These are phyloP conservation scores for Cupressus sempervirens DNA, from an alignment of 75 land plant species.

Conservation along the genomic window DNA sequence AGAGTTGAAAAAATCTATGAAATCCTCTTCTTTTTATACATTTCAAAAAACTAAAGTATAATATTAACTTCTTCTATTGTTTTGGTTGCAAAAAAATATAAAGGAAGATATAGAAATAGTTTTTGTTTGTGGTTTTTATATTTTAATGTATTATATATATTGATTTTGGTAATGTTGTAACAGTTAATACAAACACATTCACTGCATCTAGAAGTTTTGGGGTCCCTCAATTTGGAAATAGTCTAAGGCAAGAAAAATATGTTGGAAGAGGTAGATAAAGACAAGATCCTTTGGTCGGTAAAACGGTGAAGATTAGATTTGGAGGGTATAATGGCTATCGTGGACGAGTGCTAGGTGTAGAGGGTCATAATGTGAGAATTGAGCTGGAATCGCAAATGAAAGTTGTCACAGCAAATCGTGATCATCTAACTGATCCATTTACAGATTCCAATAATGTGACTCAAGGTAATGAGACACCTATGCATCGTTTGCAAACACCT, in stretches of 20 bases:
- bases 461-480: constrained; percentile 84
- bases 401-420: constrained; percentile 58
- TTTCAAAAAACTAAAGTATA: no score
- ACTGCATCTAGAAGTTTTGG: neutral
- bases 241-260: constrained; percentile 44
- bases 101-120: no score
- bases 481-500: constrained; percentile 92
- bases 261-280: constrained; percentile 60
- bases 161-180: neutral
- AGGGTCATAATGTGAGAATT: constrained; percentile 55
- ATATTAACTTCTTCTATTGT: no score
- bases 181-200: neutral
- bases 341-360: constrained; percentile 75
- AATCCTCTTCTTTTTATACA: no score
- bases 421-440: constrained; percentile 39
- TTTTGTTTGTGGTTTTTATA: neutral
- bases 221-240: neutral
- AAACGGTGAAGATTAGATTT: constrained; percentile 59
- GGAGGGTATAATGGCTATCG: constrained; percentile 91
- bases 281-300: constrained; percentile 69
- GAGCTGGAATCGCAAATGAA: constrained; percentile 95
- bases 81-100: no score
- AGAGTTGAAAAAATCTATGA: no score
- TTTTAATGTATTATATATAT: neutral
- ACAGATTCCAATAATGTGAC: constrained; percentile 49